These are phyloP conservation scores for Xylariomycetidae sp. DNA, from an alignment of 2,329 filamentous ascomycete species.

Conservation along the genomic window DNA sequence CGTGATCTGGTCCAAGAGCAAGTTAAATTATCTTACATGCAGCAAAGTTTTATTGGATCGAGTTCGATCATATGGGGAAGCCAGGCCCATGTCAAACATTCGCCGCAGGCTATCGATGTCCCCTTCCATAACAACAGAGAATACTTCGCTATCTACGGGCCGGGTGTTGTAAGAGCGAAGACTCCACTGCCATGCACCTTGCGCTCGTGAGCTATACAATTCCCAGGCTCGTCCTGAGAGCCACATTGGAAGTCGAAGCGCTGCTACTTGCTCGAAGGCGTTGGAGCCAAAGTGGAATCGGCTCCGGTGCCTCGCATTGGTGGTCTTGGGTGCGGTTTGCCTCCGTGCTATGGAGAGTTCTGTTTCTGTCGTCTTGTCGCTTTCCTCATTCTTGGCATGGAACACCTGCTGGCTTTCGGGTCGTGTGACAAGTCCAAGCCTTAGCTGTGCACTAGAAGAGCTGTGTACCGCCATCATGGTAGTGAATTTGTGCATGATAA, in stretches of 20 bases:
- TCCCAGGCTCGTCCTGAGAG: conserved; percentile 8
- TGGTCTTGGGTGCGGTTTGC: no score
- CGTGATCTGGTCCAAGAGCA: no score
- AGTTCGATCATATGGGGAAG: conserved; percentile 11
- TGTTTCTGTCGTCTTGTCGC: no score
- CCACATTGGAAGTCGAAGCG: conserved; percentile 10
- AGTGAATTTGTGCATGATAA: conserved; percentile 12
- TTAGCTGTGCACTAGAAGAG: no score
- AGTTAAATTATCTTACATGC: conserved; percentile 7
- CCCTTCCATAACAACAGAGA: neutral
- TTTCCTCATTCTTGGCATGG: no score
- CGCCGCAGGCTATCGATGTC: conserved; percentile 4
- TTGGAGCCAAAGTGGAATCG: no score
- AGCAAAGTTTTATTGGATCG: conserved; percentile 1
- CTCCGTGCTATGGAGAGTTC: no score
- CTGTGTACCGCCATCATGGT: no score
- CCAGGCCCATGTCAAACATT: conserved; percentile 9
- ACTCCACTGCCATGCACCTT: conserved; percentile 8
- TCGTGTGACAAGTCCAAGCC: no score
- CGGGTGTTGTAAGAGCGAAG: conserved; percentile 5
- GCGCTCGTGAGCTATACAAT: conserved; percentile 7
- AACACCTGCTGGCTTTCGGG: neutral
- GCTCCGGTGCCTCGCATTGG: no score
- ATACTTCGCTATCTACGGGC: neutral
- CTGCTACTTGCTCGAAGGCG: no score